phyloP scores from a whole-genome alignment of 805 yeast species.

The Komagataella pseudopastoris region DNA sequence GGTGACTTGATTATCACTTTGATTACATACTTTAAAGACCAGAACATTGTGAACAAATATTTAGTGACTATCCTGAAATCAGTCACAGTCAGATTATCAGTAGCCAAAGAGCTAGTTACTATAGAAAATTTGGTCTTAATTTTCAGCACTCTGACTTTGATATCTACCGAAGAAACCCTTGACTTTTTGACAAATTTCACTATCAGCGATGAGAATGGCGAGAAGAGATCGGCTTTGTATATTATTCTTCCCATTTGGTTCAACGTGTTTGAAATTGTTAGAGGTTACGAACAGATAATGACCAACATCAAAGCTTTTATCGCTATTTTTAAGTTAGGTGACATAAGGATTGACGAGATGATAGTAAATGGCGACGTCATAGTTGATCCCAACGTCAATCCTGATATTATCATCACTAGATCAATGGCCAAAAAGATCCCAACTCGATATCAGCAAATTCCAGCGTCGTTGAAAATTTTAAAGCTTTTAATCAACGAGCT shows the following conservation, averaged over 20 bases:
- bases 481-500: constrained; percentile 62
- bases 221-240: constrained; percentile 26
- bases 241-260: constrained; percentile 72
- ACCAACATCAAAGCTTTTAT: constrained; percentile 60
- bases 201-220: constrained; percentile 12
- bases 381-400: constrained; percentile 29
- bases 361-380: constrained; percentile 69
- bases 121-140: constrained; percentile 68
- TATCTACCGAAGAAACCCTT: constrained; percentile 50
- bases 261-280: constrained; percentile 61
- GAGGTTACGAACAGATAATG: constrained; percentile 65
- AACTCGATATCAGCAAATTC: constrained; percentile 44
- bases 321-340: constrained; percentile 46
- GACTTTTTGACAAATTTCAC: constrained; percentile 37
- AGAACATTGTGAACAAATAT: constrained; percentile 24
- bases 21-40: constrained; percentile 17
- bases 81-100: constrained; percentile 49
- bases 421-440: constrained; percentile 66
- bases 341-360: constrained; percentile 33
- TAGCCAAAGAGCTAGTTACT: constrained; percentile 58
- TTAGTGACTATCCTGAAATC: constrained; percentile 55
- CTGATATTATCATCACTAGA: constrained; percentile 67
- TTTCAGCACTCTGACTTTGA: constrained; percentile 54
- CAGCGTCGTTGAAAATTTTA: constrained; percentile 61
- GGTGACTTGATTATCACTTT: constrained; percentile 32